These are phyloP conservation scores for Bisporella sp. DNA, from an alignment of 2,329 filamentous ascomycete species.

Conservation along the genomic window DNA sequence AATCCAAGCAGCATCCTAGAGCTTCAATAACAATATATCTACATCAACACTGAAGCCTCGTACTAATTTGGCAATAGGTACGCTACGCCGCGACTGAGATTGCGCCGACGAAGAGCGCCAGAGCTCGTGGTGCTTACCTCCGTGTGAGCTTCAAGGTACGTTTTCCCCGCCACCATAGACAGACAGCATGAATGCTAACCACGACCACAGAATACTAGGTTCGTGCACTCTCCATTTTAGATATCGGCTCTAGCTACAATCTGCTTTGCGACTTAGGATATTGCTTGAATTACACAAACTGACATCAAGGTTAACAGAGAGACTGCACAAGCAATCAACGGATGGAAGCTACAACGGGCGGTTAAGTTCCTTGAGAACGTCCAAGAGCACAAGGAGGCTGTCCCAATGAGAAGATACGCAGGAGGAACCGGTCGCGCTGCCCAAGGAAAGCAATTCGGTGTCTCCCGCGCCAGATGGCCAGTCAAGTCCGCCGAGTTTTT, in stretches of 20 bases:
- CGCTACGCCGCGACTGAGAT: slow-evolving; percentile 93
- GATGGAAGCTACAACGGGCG: slow-evolving; percentile 65
- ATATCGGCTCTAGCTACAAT: too few species aligned
- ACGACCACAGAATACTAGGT: too few species aligned
- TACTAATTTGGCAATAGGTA: slow-evolving; percentile 17
- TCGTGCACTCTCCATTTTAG: too few species aligned
- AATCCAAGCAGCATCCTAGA: too few species aligned
- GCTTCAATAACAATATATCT: too few species aligned
- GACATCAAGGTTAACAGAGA: slow-evolving; percentile 98
- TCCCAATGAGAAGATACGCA: slow-evolving; percentile 96
- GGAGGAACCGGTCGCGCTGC: slow-evolving; percentile 92
- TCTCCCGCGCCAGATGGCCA: slow-evolving; percentile 97
- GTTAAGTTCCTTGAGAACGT: slow-evolving; percentile 98
- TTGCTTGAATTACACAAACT: neutral
- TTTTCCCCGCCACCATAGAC: neutral
- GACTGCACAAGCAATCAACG: slow-evolving; percentile 97
- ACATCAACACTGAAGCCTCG: too few species aligned
- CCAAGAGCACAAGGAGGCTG: slow-evolving; percentile 91
- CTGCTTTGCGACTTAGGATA: too few species aligned
- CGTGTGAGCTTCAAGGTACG: slow-evolving; percentile 59
- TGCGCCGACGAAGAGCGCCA: slow-evolving; percentile 85
- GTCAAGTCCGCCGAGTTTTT: slow-evolving; percentile 99
- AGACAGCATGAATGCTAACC: too few species aligned
- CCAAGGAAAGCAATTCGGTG: slow-evolving; percentile 99
- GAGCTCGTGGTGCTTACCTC: slow-evolving; percentile 97